Conservation (phyloP, 1,284 basidiomycete genomes). For the Cutaneotrichosporon sp. region DNA sequence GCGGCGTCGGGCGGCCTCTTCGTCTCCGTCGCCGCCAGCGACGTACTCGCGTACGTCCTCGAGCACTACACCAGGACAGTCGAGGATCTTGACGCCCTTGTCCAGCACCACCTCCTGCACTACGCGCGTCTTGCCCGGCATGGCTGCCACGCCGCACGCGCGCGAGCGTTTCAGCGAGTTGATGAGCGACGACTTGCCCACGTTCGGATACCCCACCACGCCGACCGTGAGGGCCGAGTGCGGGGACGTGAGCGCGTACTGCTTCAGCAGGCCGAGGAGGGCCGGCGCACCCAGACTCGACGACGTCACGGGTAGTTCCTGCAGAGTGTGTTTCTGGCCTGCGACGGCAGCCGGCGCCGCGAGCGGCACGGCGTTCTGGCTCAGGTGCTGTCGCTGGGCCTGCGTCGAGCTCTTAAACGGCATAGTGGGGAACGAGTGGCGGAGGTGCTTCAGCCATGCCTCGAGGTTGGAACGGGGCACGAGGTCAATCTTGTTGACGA, state of each 20-base stretch:
- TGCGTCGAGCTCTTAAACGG: constrained; percentile 88
- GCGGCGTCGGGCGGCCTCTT: constrained; percentile 46
- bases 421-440: constrained; percentile 85
- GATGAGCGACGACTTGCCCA: constrained; percentile 92
- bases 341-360: constrained; percentile 31
- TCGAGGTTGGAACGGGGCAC: constrained; percentile 84
- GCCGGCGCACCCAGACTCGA: constrained; percentile 55
- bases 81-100: constrained; percentile 83
- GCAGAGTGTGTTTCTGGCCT: constrained; percentile 44
- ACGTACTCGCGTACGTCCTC: constrained; percentile 57
- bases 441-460: constrained; percentile 81
- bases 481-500: constrained; percentile 90
- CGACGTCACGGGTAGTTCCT: constrained; percentile 59
- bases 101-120: constrained; percentile 92
- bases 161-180: constrained; percentile 88
- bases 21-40: constrained; percentile 49
- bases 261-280: constrained; percentile 82
- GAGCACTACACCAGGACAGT: constrained; percentile 88
- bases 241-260: constrained; percentile 68
- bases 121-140: constrained; percentile 90
- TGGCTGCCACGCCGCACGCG: constrained; percentile 85
- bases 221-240: constrained; percentile 77
- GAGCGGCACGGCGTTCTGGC: constrained; percentile 44
- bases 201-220: constrained; percentile 94
- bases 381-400: constrained; percentile 71